Evolutionary conservation across 2,329 filamentous ascomycete genomes (phyloP), one percentile per base, ranked within the genome.

Genomic region (Setomelanomma holmii): DNA sequence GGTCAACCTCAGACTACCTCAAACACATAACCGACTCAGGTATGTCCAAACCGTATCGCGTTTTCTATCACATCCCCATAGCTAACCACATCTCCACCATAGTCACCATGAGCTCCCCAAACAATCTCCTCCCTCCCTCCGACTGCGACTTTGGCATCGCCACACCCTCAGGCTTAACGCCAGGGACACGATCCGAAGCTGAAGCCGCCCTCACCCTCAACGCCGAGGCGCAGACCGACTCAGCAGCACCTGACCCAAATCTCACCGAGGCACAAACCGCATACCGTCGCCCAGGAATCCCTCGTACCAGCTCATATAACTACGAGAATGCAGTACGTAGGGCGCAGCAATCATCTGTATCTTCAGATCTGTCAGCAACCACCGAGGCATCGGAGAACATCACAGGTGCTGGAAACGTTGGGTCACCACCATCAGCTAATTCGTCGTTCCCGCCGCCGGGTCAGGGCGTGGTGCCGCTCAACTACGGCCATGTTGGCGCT

Each of bases 161-260:
- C 12, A 73, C 69, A 1, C 71, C 72, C 4, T 72, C 72, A 6
- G 68, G 66, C 30, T 64, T 75, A 2, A 74, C 72, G 12, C 72
- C 72, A 19, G 70, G 63, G 24, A 73, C 71, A 14, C 69, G 72
- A 17, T 67, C 65, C 11, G 65, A 74, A 64, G 72, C 67, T 17
- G 72, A 75, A 58, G 66, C 61, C n/a, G 67, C 66, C 20, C 64
- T 75, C 39, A 61, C 61, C 1, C 56, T 59, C 23, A 75, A 75
- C 58, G 66, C 56, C 17, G 46, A 43, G 23, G 48, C 60, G 10
- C 71, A 74, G 52, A 75, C 72, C 19, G 72, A 75, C 38, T 68
- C 70, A 8, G 72, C 72, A 30, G 72, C 71, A 3, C 72, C 72
- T 3, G 68, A 70, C 14, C 63, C 63, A 12, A 52, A 52, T 1